Base-by-base conservation (phyloP, 495 filamentous ascomycete species). In the Annulohypoxylon moriforme region DNA sequence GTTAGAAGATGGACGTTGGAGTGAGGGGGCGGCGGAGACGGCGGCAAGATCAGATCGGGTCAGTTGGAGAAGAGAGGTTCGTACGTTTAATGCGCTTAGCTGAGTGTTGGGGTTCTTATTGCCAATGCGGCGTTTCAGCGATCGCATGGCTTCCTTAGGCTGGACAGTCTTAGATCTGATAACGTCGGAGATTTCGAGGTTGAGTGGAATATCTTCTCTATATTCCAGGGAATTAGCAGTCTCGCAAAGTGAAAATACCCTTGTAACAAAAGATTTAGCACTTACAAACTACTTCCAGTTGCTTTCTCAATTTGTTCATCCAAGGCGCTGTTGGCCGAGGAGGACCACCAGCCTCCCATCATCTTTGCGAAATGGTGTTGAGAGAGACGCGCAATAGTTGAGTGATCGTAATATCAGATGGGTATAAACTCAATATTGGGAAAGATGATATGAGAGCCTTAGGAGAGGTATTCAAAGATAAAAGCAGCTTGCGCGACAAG, bases 51-150 rank as follows among this genome's bases (percentile, higher is more conserved):
- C 20, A 18, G 46, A 52, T 34, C 40, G 10, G 34, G 55, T 9
- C 3, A 29, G 9, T 9, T 20, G 16, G 1, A 38, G 22, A 65
- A 64, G 20, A 27, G 64, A 25, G 18, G 56, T 29, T 57, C 85
- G 59, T 82, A 98, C 94, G 80, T 94, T 97, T 53, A 99, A 82
- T 29, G 96, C 93, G 63, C 93, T 94, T 24, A 98, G 83, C 83
- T 99, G 96, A 16, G 96, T 89, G 77, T 99, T 99, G 31, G 96
- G 96, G 75, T 99, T 99, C 81, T 92, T 93, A 83, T 98, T 92
- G 79, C 93, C 94, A 81, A 99, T 92, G 73, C 96, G 90, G 73
- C 90, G 89, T 79, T 97, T 98, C 78, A 99, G 86, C 25, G 92
- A 94, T 76, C 92, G 91, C 96, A 98, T 98, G 49, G 96, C 96